These are phyloP conservation scores for Macadamia integrifolia DNA, from an alignment of 164 flowering plant genomes.

Conservation along the genomic window DNA sequence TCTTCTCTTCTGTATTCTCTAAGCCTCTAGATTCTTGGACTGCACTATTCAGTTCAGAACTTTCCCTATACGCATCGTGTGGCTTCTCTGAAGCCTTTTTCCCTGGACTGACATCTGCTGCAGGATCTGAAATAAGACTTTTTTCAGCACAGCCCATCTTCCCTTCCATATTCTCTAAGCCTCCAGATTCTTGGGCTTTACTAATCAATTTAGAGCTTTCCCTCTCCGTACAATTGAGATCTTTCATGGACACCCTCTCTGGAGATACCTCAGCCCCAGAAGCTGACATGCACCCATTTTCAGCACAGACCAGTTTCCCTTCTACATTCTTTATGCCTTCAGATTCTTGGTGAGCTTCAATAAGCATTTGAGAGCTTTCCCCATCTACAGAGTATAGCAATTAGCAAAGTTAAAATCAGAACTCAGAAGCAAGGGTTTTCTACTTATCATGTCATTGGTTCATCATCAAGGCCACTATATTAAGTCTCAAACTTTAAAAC, in stretches of 20 bases:
- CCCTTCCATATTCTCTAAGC: slow-evolving; percentile 2
- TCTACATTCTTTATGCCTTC: background rate
- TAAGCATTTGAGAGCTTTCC: slow-evolving; percentile 8
- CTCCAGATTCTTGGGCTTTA: slow-evolving; percentile 10
- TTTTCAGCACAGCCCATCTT: background rate
- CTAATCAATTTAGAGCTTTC: slow-evolving; percentile 6
- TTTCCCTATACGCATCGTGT: too few species aligned
- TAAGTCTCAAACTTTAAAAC: too few species aligned
- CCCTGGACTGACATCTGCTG: too few species aligned
- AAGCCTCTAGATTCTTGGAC: too few species aligned
- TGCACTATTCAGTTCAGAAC: too few species aligned
- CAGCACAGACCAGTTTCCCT: background rate
- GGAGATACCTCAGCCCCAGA: slow-evolving; percentile 8
- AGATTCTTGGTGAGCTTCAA: slow-evolving; percentile 8
- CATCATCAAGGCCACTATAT: background rate
- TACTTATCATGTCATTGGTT: too few species aligned
- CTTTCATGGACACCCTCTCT: slow-evolving; percentile 13
- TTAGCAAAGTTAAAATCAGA: slow-evolving; percentile 7
- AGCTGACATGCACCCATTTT: slow-evolving; percentile 5
- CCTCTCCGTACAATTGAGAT: background rate
- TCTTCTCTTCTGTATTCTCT: too few species aligned
- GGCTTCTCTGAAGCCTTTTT: too few species aligned
- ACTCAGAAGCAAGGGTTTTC: background rate
- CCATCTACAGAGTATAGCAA: slow-evolving; percentile 14
- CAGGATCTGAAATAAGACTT: too few species aligned